These are phyloP conservation scores for Fusarium siculi DNA, from an alignment of 2,329 filamentous ascomycete species.

Conservation along the genomic window DNA sequence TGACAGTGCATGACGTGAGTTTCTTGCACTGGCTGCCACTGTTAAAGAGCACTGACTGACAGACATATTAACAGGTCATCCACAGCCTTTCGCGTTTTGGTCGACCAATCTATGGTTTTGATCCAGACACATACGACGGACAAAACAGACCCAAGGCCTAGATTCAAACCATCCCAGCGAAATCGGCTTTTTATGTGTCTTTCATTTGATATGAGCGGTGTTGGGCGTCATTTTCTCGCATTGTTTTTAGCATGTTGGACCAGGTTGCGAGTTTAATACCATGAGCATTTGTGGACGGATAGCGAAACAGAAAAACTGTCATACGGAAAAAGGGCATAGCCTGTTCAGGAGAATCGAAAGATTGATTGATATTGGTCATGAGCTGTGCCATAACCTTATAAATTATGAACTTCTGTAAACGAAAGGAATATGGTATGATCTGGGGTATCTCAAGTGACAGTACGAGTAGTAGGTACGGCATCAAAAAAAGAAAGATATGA, in stretches of 20 bases:
- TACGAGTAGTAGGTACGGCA: conserved; percentile 39
- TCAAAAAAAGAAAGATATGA: conserved; percentile 9
- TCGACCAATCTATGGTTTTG: conserved; percentile 68
- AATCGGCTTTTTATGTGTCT: neutral
- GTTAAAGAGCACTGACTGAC: conserved; percentile 9
- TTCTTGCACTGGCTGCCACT: too few relatives aligned
- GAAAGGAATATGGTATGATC: conserved; percentile 33
- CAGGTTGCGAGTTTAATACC: neutral
- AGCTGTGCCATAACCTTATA: conserved; percentile 18
- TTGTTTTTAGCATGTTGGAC: conserved; percentile 11
- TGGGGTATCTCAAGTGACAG: conserved; percentile 47
- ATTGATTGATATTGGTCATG: conserved; percentile 24
- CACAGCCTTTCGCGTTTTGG: conserved; percentile 61
- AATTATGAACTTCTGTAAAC: conserved; percentile 39
- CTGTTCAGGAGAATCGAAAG: neutral
- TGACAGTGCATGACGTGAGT: conserved; percentile 70
- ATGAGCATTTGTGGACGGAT: neutral
- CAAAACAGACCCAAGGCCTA: neutral
- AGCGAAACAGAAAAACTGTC: neutral
- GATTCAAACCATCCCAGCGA: neutral
- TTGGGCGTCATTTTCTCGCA: neutral
- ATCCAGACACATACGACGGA: conserved; percentile 51
- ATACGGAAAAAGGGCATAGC: neutral
- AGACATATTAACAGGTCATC: conserved; percentile 59
- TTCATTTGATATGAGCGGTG: neutral